Percentiles rank a stretch among this genome's conserved stretches.
phyloP scores from a whole-genome alignment of 257 asterid genomes.

The Fraxinus cuspidata region DNA sequence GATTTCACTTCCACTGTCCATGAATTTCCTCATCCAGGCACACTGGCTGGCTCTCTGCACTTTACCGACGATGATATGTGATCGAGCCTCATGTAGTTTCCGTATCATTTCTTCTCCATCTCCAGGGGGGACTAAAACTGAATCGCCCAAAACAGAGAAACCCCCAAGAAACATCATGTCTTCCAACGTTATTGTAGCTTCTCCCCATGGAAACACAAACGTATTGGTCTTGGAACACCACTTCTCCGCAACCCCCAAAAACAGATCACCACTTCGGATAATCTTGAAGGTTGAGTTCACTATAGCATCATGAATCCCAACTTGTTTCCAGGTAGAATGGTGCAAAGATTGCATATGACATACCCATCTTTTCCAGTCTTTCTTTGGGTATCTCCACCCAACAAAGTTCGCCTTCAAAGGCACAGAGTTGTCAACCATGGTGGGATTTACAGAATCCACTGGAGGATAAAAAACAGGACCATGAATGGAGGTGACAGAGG shows the following conservation, averaged over 20 bases:
- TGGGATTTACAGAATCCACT: not conserved
- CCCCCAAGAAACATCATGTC: slow-evolving; percentile 21
- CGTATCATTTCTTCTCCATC: not conserved
- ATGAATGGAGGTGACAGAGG: not conserved
- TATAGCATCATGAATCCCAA: slow-evolving; percentile 19
- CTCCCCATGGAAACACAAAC: slow-evolving; percentile 22
- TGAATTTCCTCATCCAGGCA: slow-evolving; percentile 26
- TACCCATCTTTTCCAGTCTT: slow-evolving; percentile 5
- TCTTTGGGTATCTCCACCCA: not conserved
- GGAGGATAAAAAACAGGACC: not conserved
- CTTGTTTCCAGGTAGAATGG: slow-evolving; percentile 3
- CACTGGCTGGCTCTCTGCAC: not conserved
- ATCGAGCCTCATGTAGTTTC: not conserved
- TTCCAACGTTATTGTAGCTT: slow-evolving; percentile 24
- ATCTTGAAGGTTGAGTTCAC: not conserved
- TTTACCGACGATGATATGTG: not conserved
- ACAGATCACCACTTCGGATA: not conserved
- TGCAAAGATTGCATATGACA: not conserved
- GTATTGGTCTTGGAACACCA: slow-evolving; percentile 20
- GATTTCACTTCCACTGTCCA: slow-evolving; percentile 1
- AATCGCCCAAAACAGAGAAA: slow-evolving; percentile 13
- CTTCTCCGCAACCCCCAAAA: slow-evolving; percentile 12
- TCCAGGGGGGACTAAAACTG: not conserved
- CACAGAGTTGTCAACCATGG: not conserved
- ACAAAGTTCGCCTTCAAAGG: not conserved